phyloP scores from a whole-genome alignment of 441 rosid species.

The Gossypium schwendimanii region DNA sequence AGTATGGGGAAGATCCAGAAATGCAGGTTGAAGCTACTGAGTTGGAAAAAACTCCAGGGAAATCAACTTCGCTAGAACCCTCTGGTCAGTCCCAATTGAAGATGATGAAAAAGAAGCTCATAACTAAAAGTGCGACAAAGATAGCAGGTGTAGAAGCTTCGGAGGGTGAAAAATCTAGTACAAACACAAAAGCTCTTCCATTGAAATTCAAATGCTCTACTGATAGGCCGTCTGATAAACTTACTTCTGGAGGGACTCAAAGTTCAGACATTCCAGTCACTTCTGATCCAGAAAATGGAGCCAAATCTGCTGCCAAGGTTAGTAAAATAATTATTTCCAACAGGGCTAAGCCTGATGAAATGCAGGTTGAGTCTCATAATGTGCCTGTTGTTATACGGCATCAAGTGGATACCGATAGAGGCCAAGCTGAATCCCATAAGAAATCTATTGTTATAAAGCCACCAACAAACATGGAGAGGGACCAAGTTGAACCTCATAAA shows the following conservation, averaged over 20 bases:
- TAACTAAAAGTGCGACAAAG: slow-evolving; percentile 41
- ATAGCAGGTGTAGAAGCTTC: slow-evolving; percentile 39
- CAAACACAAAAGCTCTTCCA: slow-evolving; percentile 55
- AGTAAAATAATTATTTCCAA: slow-evolving; percentile 69
- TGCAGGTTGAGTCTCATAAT: slow-evolving; percentile 45
- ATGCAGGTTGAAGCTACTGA: slow-evolving; percentile 45
- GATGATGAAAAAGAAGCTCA: slow-evolving; percentile 49
- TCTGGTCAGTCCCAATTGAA: slow-evolving; percentile 51
- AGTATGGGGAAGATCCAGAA: slow-evolving; percentile 78
- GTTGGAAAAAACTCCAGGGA: slow-evolving; percentile 49
- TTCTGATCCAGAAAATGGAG: slow-evolving; percentile 50
- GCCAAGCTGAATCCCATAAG: slow-evolving; percentile 54
- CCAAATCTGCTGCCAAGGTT: slow-evolving; percentile 46
- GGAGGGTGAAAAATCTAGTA: slow-evolving; percentile 48
- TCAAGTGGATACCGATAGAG: slow-evolving; percentile 47
- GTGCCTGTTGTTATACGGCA: slow-evolving; percentile 50
- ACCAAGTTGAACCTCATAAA: slow-evolving; percentile 53
- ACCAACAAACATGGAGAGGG: slow-evolving; percentile 50
- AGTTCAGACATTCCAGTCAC: slow-evolving; percentile 46
- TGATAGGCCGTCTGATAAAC: slow-evolving; percentile 50
- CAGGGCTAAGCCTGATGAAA: slow-evolving; percentile 55
- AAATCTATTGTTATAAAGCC: slow-evolving; percentile 66
- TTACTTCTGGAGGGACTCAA: slow-evolving; percentile 36
- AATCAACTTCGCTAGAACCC: slow-evolving; percentile 45
- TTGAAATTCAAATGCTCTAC: slow-evolving; percentile 70